Base-by-base conservation (phyloP, 805 yeast species). In the Lipomyces starkeyi region DNA sequence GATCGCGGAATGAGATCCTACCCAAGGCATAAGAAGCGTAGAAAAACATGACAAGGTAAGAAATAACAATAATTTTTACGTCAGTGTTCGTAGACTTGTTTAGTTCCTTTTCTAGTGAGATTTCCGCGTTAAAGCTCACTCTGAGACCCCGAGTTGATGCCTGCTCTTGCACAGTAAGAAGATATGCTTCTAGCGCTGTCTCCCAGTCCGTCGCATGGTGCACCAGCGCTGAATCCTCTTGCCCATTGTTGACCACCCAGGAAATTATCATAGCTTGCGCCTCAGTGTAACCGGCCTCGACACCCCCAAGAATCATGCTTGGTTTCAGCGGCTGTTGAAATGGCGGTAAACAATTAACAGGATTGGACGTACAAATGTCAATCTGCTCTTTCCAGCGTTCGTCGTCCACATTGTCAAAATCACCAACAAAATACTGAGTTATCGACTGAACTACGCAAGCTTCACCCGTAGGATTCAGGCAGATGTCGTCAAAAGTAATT, bases 271-370 rank as follows among this genome's bases (percentile, higher is more conserved):
- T 84, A 0, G 98, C 97, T 49, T 83, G 80, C 0, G 97, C 83
- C 29, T 90, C 76, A 0, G 88, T 84, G 73, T 86, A 83, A 4
- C 80, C 83, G 35, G 80, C 81, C 4, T 79, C 76, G 62, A 76
- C 77, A 0, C 87, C 87, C 20, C 94, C 93, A 78, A 94, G 91
- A 3, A 94, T 76, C 22, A 92, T 73, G 63, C 88, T 86, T 34
- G 87, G 85, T 73, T 88, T 89, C 70, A 94, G 81, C 0, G 98
- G 98, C 76, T 93, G 98, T 75, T 91, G 97, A 78, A 93, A 94
- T 0, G 88, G 79, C 0, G 99, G 98, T 53, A 94, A 80, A 76
- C 99, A 94, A 70, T 86, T 88, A 1, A 94, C 98, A 0, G 98
- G 98, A 0, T 91, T 86, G 22, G 84, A 81, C 0, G 95, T 83